A percentile compares a stretch with the other conserved stretches of the same genome.
Conservation (phyloP, 1,284 basidiomycete genomes). For the Leccinum brunneo-olivaceum region DNA sequence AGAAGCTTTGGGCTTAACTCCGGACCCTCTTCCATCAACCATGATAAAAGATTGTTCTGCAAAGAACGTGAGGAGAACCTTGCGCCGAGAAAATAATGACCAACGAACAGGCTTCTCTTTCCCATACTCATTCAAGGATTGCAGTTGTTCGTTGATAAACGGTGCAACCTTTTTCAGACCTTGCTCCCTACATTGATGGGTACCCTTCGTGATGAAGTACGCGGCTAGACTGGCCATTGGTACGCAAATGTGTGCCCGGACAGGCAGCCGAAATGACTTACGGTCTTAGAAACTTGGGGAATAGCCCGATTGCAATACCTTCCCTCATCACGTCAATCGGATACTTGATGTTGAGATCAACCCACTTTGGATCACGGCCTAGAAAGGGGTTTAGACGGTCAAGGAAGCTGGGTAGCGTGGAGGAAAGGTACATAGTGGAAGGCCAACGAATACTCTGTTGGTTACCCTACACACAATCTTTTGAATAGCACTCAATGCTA, state of each 20-base stretch:
- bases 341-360: slow-evolving; percentile 31
- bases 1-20: slow-evolving; percentile 28
- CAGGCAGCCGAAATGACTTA: slow-evolving; percentile 15
- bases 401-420: not conserved
- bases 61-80: not conserved
- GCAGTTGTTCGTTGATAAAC: slow-evolving; percentile 34
- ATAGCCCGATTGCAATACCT: slow-evolving; percentile 24
- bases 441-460: slow-evolving; percentile 36
- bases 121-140: slow-evolving; percentile 28
- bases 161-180: slow-evolving; percentile 27
- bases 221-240: slow-evolving; percentile 1
- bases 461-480: slow-evolving; percentile 29
- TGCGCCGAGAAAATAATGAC: too few species aligned
- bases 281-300: slow-evolving; percentile 36
- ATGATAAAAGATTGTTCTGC: slow-evolving; percentile 39
- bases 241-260: not conserved
- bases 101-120: slow-evolving; percentile 32
- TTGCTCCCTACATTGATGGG: not conserved
- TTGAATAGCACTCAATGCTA: slow-evolving; percentile 14
- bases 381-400: not conserved
- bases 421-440: slow-evolving; percentile 19
- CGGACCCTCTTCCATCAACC: slow-evolving; percentile 37
- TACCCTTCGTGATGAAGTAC: not conserved
- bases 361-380: slow-evolving; percentile 29
- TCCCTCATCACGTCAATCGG: slow-evolving; percentile 29